phyloP scores from a whole-genome alignment of 2,329 filamentous ascomycete species.

The Fusarium denticulatum region DNA sequence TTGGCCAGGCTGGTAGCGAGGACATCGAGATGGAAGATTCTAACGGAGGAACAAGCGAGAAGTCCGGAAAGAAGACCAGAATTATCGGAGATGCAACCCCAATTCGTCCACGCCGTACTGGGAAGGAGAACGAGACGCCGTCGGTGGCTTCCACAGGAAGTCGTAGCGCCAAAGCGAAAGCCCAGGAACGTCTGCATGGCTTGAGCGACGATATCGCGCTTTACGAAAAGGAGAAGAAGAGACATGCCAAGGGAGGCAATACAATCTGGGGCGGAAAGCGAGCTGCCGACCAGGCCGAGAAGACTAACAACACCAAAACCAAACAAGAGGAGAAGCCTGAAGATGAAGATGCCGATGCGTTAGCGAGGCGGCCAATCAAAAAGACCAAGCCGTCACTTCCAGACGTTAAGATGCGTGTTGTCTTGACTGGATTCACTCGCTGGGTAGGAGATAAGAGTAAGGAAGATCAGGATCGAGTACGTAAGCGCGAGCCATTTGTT shows the following conservation, averaged over 20 bases:
- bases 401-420: slow-evolving; percentile 76
- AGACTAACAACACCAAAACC: slow-evolving; percentile 57
- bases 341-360: slow-evolving; percentile 57
- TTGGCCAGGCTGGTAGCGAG: slow-evolving; percentile 51
- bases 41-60: slow-evolving; percentile 51
- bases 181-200: slow-evolving; percentile 78
- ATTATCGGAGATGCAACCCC: slow-evolving; percentile 50
- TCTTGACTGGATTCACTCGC: slow-evolving; percentile 84
- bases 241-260: slow-evolving; percentile 61
- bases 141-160: slow-evolving; percentile 73
- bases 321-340: slow-evolving; percentile 58
- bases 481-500: slow-evolving; percentile 44
- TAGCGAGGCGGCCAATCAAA: slow-evolving; percentile 65
- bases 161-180: slow-evolving; percentile 88
- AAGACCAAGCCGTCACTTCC: slow-evolving; percentile 68
- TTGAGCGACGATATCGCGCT: slow-evolving; percentile 86
- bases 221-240: slow-evolving; percentile 94
- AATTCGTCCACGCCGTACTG: slow-evolving; percentile 57
- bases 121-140: slow-evolving; percentile 87
- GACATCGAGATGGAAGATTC: slow-evolving; percentile 56
- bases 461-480: slow-evolving; percentile 83
- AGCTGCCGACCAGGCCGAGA: slow-evolving; percentile 68
- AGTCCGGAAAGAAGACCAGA: slow-evolving; percentile 44
- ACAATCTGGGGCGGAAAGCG: slow-evolving; percentile 71
- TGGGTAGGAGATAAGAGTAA: slow-evolving; percentile 80